Percentiles rank a stretch among this genome's conserved stretches.
These are phyloP conservation scores for Camellia granthamiana DNA, from an alignment of 148 eudicot genomes.

Conservation along the genomic window DNA sequence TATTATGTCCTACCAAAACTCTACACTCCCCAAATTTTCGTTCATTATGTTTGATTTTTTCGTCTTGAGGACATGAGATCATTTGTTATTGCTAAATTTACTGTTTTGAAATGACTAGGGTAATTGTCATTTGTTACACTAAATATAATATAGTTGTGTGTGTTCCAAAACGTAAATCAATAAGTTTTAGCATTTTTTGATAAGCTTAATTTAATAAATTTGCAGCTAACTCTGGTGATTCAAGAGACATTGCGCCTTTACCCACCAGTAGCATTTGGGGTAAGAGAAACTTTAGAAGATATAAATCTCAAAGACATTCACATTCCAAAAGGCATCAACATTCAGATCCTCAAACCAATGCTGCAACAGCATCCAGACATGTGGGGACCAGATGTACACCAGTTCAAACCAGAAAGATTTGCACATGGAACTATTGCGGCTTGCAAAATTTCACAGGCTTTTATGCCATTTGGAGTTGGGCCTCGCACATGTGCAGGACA, in stretches of 20 bases:
- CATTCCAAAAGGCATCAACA: conserved; percentile 40
- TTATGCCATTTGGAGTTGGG: conserved; percentile 45
- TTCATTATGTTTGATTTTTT: too few species aligned
- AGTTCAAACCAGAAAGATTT: conserved; percentile 43
- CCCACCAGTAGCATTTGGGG: conserved; percentile 39
- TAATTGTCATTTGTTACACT: too few species aligned
- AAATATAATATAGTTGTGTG: too few species aligned
- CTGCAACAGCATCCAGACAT: conserved; percentile 30
- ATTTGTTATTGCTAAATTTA: too few species aligned
- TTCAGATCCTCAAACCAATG: conserved; percentile 30
- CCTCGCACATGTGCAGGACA: conserved; percentile 35
- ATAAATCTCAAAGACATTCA: conserved; percentile 29
- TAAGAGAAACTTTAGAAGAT: conserved; percentile 43
- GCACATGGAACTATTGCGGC: conserved; percentile 29
- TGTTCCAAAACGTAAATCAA: too few species aligned
- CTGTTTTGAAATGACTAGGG: too few species aligned
- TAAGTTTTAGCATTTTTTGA: too few species aligned
- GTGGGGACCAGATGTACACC: conserved; percentile 34
- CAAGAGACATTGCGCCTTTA: conserved; percentile 58
- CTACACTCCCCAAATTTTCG: too few species aligned
- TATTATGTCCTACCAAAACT: too few species aligned
- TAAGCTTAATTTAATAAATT: neutral
- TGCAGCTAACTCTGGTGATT: conserved; percentile 53
- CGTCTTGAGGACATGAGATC: too few species aligned
- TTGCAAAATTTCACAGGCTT: conserved; percentile 41